These are phyloP conservation scores for Blastobotrys indianensis DNA, from an alignment of 1,139 yeast species.

Conservation along the genomic window DNA sequence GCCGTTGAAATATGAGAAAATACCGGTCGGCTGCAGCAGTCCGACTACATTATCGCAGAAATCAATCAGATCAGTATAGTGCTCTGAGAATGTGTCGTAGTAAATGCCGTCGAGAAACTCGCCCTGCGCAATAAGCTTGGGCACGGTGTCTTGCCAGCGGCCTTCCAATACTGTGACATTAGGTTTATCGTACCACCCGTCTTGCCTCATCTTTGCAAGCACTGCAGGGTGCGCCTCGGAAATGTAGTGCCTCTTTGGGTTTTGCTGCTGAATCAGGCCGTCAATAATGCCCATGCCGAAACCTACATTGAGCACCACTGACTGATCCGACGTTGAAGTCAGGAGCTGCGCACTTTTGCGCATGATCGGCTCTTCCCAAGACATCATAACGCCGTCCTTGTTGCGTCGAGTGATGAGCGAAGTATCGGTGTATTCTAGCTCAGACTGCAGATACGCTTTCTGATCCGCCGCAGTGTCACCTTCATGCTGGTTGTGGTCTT, in stretches of 20 bases:
- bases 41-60: conserved; percentile 80
- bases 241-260: conserved; percentile 72
- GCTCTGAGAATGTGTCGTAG: conserved; percentile 91
- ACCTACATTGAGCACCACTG: conserved; percentile 72
- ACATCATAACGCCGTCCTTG: conserved; percentile 96
- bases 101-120: conserved; percentile 84
- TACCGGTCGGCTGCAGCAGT: conserved; percentile 56
- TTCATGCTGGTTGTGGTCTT: no score
- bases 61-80: conserved; percentile 78
- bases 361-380: conserved; percentile 89
- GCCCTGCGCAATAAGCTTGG: conserved; percentile 58
- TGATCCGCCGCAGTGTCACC: conserved; percentile 41
- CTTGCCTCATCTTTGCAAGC: conserved; percentile 53
- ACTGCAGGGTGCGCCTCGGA: conserved; percentile 97
- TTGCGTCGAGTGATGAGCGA: conserved; percentile 66
- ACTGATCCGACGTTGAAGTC: conserved; percentile 17
- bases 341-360: conserved; percentile 66
- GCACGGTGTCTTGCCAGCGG: conserved; percentile 82
- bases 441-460: conserved; percentile 56
- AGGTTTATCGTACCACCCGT: conserved; percentile 80
- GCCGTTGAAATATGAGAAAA: conserved; percentile 88
- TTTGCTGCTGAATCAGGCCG: conserved; percentile 54
- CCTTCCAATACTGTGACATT: conserved; percentile 76
- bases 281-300: conserved; percentile 98
- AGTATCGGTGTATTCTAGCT: conserved; percentile 63